Base-by-base conservation (phyloP, 1,284 basidiomycete species). In the Cystobasidium sp. region DNA sequence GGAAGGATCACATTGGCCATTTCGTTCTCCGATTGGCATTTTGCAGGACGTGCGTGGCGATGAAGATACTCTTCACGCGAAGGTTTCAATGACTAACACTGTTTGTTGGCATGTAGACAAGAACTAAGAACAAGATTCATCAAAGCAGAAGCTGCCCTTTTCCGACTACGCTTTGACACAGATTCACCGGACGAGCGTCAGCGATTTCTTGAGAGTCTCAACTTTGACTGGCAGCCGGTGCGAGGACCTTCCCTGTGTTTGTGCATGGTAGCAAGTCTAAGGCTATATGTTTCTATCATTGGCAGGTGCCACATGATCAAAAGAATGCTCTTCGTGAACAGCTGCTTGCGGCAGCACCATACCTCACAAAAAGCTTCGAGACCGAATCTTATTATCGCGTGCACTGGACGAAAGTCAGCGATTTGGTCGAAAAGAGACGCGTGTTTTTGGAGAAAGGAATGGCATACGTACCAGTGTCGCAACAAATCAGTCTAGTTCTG, bases 1-100 rank as follows among this genome's bases (percentile, higher is more conserved):
- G 87, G 81, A 90, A 87, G 78, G 97, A 99, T 82, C 91, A 95
- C 80, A 86, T 97, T 43, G 90, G 94, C 20, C 97, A 99, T 84
- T 99, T 94, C 84, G 93, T 99, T 2, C 86, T 99, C 75, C 86
- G 97, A 56, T 86, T 99, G 51, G 95, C 97, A 1, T 99, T 99
- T 83, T 97, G 94, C 83, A 88, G 93, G 73, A 94, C 92, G 94
- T 97, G 83, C 82, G 93, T 10, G 73, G 44, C 24, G 69, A 66
- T 31, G 10, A 62, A 58, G 44, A 44, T 6, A 39, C 49, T 64
- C 20, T 72, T 16, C n/a, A 43, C 46, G 41, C 44, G 7, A 39
- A 16, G 1, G 24, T 3, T 1, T 43, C 56, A 16, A n/a, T 9
- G 12, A 14, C 43, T 10, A 59, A 7, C 37, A 1, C 22, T 59